Percentiles rank a stretch among this genome's conserved stretches.
Conservation (phyloP, 1,284 basidiomycete species). For the Austroboletus sp. region DNA sequence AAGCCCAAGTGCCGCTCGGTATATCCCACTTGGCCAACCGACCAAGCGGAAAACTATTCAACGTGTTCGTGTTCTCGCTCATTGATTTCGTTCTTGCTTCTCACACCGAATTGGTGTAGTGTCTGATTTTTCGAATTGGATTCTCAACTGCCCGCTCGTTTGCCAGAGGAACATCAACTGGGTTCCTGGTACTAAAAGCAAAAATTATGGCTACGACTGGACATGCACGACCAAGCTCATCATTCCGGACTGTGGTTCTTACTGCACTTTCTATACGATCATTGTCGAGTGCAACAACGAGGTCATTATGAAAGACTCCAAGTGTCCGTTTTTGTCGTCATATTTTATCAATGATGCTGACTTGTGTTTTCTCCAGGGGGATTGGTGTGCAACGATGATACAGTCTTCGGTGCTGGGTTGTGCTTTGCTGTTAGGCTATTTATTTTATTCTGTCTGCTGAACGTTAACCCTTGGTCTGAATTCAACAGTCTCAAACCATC, state of each 20-base stretch:
- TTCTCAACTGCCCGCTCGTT: neutral
- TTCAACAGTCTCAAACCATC: too few species aligned
- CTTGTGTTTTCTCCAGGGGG: neutral
- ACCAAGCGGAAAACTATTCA: constrained; percentile 1
- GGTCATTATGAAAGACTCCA: constrained; percentile 1
- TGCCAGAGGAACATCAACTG: constrained; percentile 9
- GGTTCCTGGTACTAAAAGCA: neutral
- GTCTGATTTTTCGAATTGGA: constrained; percentile 6
- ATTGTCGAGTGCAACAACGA: constrained; percentile 8
- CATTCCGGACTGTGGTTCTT: constrained; percentile 1
- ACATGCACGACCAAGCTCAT: constrained; percentile 1
- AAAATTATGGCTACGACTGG: constrained; percentile 1
- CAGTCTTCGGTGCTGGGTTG: constrained; percentile 4
- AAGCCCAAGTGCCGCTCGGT: constrained; percentile 3
- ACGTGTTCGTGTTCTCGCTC: constrained; percentile 4
- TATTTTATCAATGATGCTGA: neutral
- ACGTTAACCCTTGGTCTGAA: too few species aligned
- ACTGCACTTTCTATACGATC: constrained; percentile 8
- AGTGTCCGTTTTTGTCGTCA: neutral
- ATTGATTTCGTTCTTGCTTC: neutral
- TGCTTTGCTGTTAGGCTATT: constrained; percentile 5
- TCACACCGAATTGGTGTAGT: neutral
- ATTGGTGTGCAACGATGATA: constrained; percentile 4
- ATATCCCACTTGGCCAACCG: constrained; percentile 8
- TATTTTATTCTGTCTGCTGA: neutral